Conservation (phyloP, 1,139 yeast species). For the Nakaseomyces glabratus region DNA sequence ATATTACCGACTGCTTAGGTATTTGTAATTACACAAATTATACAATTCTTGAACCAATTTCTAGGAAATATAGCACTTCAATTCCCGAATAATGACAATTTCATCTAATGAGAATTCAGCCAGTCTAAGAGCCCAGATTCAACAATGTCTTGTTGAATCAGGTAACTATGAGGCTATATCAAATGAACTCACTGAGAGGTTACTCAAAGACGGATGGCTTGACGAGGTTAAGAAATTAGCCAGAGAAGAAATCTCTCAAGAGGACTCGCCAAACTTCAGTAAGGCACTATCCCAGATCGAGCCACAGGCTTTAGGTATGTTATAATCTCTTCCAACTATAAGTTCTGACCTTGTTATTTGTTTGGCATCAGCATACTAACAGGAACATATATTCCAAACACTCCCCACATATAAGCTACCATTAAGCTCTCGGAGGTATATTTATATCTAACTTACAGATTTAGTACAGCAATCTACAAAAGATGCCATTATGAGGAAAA, state of each 20-base stretch:
- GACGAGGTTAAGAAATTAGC: constrained; percentile 63
- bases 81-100: no score
- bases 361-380: no score
- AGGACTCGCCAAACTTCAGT: constrained; percentile 37
- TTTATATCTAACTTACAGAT: constrained; percentile 19
- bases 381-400: no score
- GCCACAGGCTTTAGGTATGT: constrained; percentile 52
- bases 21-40: no score
- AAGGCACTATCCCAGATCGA: constrained; percentile 46
- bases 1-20: no score
- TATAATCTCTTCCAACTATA: no score
- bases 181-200: constrained; percentile 49
- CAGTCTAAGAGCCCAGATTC: constrained; percentile 48
- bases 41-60: no score
- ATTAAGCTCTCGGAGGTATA: no score
- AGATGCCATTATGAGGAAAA: constrained; percentile 48
- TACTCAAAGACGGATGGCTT: constrained; percentile 79
- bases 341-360: no score
- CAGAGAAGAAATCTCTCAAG: constrained; percentile 34
- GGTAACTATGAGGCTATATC: constrained; percentile 73
- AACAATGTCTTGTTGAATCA: constrained; percentile 59
- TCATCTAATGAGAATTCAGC: constrained; percentile 2
- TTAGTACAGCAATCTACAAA: constrained; percentile 62
- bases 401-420: no score
- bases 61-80: no score